Percentiles rank a stretch among this genome's conserved stretches.
These are phyloP conservation scores for Trichoderma sp. DNA, from an alignment of 2,329 filamentous ascomycete genomes.

Conservation along the genomic window DNA sequence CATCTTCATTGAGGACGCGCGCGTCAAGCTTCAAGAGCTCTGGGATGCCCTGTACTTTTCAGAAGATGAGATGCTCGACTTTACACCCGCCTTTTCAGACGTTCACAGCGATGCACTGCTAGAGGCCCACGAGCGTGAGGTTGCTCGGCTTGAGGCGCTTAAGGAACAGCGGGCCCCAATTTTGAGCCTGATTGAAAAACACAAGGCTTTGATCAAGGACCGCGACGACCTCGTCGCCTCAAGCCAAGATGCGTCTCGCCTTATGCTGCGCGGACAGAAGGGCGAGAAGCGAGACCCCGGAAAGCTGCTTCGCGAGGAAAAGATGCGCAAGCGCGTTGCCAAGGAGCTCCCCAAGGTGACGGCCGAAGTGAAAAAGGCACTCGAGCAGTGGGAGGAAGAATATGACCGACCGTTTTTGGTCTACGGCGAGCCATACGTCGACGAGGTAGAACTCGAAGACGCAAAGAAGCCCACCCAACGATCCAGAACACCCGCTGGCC, in stretches of 20 bases:
- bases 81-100: conserved; percentile 94
- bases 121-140: conserved; percentile 91
- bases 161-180: conserved; percentile 85
- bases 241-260: conserved; percentile 88
- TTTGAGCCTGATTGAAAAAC: conserved; percentile 76
- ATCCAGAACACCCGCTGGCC: conserved; percentile 72
- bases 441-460: conserved; percentile 69
- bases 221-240: conserved; percentile 84
- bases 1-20: conserved; percentile 90
- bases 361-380: conserved; percentile 73
- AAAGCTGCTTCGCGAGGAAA: conserved; percentile 90
- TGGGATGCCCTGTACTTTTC: conserved; percentile 95
- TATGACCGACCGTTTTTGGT: conserved; percentile 92
- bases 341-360: conserved; percentile 95
- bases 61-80: conserved; percentile 98
- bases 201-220: conserved; percentile 79
- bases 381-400: conserved; percentile 89
- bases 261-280: conserved; percentile 88
- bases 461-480: conserved; percentile 49
- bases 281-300: conserved; percentile 93
- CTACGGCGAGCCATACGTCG: conserved; percentile 86
- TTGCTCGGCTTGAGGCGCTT: conserved; percentile 74
- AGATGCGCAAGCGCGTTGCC: conserved; percentile 95
- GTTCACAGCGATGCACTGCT: conserved; percentile 95
- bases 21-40: conserved; percentile 85